Evolutionary conservation across 2,329 filamentous ascomycete species (phyloP).

Genomic region (Keithomyces neogunnii): DNA sequence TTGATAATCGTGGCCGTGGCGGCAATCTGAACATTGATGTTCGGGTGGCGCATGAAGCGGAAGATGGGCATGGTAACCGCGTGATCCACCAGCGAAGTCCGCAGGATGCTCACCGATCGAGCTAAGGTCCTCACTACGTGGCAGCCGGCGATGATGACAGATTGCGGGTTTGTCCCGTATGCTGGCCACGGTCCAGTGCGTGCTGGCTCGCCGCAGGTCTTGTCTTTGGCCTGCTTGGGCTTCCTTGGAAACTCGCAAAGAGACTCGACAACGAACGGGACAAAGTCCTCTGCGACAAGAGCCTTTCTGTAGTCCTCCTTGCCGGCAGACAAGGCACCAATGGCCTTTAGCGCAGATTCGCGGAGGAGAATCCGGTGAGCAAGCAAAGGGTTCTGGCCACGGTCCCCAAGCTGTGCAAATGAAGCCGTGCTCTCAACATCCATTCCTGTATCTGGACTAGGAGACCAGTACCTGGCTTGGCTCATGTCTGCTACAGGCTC

Average conservation of each 20-base stretch:
- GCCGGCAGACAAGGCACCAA: constrained; percentile 73
- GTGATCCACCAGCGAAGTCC: constrained; percentile 82
- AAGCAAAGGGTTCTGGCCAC: constrained; percentile 50
- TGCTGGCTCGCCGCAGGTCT: constrained; percentile 23
- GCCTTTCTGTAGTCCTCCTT: constrained; percentile 79
- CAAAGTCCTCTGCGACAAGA: constrained; percentile 72
- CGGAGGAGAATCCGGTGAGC: constrained; percentile 68
- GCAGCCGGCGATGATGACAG: constrained; percentile 79
- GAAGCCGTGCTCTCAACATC: constrained; percentile 24
- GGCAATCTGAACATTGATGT: constrained; percentile 75
- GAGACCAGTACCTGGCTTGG: constrained; percentile 30
- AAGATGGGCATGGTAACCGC: constrained; percentile 73
- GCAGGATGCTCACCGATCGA: constrained; percentile 72
- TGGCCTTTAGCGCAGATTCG: constrained; percentile 65
- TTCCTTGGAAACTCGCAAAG: constrained; percentile 50
- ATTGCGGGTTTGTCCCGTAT: constrained; percentile 65
- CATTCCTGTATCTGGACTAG: constrained; percentile 25
- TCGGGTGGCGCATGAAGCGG: constrained; percentile 62
- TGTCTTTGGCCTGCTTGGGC: constrained; percentile 33
- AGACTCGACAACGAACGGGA: constrained; percentile 77
- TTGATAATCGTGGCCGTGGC: constrained; percentile 82
- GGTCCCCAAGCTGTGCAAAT: constrained; percentile 44
- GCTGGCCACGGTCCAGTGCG: constrained; percentile 27
- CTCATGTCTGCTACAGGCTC: constrained; percentile 28
- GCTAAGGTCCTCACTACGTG: constrained; percentile 73